A percentile compares a stretch with the other conserved stretches of the same genome.
phyloP scores from a whole-genome alignment of 192 early-diverging fungal species.

The Paraglomus brasilianum region DNA sequence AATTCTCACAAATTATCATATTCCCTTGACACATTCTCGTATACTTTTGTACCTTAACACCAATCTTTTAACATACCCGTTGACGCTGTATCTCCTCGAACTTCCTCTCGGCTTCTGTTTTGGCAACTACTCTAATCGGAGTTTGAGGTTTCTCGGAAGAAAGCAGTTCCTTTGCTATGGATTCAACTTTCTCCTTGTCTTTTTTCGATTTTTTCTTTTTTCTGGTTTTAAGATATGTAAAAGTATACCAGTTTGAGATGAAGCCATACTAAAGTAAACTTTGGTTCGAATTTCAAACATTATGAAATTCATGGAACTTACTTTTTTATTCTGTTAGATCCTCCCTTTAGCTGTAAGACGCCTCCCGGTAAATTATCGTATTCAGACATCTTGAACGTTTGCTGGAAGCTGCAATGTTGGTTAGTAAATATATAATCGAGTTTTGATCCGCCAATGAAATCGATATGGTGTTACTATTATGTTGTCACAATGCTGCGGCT shows the following conservation, averaged over 20 bases:
- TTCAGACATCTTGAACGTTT: constrained; percentile 36
- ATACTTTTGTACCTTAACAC: no score
- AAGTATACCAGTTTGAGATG: constrained; percentile 14
- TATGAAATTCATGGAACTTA: no score
- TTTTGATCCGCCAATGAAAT: no score
- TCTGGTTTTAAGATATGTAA: constrained; percentile 26
- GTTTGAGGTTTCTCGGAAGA: constrained; percentile 27
- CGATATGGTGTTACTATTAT: no score
- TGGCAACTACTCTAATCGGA: constrained; percentile 43
- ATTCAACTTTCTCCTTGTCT: constrained; percentile 44
- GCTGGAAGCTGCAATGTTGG: no score
- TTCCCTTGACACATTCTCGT: no score
- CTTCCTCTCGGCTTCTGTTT: constrained; percentile 69
- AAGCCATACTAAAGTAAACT: no score
- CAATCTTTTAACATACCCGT: constrained; percentile 62
- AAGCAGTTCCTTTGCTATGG: constrained; percentile 38
- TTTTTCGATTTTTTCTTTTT: constrained; percentile 56
- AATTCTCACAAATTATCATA: no score
- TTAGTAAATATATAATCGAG: no score
- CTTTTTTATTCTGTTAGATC: constrained; percentile 44
- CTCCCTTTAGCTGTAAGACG: constrained; percentile 65
- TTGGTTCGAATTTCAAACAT: no score
- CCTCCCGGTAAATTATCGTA: constrained; percentile 55
- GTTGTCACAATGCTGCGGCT: no score
- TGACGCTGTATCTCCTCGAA: constrained; percentile 68